Evolutionary conservation across 2,329 filamentous ascomycete species (phyloP).

Genomic region (Orbilia ellipsospora): DNA sequence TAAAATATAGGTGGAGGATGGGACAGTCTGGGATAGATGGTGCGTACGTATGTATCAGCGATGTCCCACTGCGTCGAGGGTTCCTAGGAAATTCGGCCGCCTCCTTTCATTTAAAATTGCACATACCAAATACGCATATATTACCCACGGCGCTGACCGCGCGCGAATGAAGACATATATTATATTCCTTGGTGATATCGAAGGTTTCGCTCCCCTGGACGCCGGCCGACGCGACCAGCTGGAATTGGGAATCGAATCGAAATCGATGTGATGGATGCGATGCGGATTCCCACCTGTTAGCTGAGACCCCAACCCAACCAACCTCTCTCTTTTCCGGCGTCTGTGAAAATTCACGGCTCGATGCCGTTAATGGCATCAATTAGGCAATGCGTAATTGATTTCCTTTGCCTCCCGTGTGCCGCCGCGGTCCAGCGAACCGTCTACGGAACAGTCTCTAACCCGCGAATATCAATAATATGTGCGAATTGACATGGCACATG

Average conservation of each 20-base stretch:
- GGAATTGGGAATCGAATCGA: not conserved
- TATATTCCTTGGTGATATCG: not conserved
- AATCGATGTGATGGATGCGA: not conserved
- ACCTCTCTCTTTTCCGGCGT: too few species aligned
- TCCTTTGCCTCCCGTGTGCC: too few species aligned
- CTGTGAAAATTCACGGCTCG: too few species aligned
- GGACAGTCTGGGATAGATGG: slow-evolving; percentile 17
- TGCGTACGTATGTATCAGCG: not conserved
- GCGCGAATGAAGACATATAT: too few species aligned
- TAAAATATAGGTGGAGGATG: not conserved
- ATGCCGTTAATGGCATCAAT: too few species aligned
- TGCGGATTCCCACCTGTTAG: not conserved
- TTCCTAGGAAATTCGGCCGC: not conserved
- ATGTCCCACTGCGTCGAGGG: slow-evolving; percentile 23
- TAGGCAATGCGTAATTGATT: too few species aligned
- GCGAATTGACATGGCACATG: too few species aligned
- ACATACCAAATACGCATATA: slow-evolving; percentile 13
- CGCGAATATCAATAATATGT: not conserved
- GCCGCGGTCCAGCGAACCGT: too few species aligned
- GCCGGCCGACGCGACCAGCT: slow-evolving; percentile 10
- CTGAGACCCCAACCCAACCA: not conserved
- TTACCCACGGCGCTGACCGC: too few species aligned
- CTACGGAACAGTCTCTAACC: not conserved
- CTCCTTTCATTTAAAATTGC: slow-evolving; percentile 32
- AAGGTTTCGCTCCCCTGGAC: not conserved